Evolutionary conservation across 805 yeast genomes (phyloP), one percentile per base, ranked within the genome.

Genomic region (Zygosaccharomyces bailii): DNA sequence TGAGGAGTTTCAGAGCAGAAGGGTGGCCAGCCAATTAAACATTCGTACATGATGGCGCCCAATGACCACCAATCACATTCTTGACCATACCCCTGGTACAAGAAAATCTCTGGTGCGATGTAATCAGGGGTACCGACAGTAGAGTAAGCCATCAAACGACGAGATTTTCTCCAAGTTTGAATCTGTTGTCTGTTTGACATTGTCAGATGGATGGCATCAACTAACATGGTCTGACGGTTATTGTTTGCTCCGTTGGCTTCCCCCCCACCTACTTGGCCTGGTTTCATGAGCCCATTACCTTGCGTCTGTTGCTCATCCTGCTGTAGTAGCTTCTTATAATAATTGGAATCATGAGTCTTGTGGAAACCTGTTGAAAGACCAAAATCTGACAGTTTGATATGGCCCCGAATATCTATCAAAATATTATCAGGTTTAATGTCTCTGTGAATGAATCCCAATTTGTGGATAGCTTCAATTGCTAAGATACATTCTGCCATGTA

Each of bases 1-100:
- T 87, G 95, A 8, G 96, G 96, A 8, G 95, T 86, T 59, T 89
- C 96, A 0, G 93, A 82, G 69, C 96, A 89, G 66, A 89, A 89
- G 37, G 97, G 97, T 19, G 97, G 96, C 96, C 96, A 89, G 24
- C 97, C 97, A 48, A 89, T 86, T 50, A 89, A 70, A 70, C 97
- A 89, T 73, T 89, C 97, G 66, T 84, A 89, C 97, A 89, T 90
- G 60, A 89, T 89, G 1, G 96, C 96, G 23, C 97, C 97, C 35
- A 89, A 68, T 6, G 95, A 85, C 97, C 97, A 89, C 97, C 97
- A 89, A 66, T 89, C 97, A 68, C 97, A 89, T 61, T 89, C 96
- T 68, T 88, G 96, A 9, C 96, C 96, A 66, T 89, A 89, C 4
- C 97, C 97, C 69, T 89, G 93, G 56, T 88, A 88, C 38, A 87